Percentiles rank a stretch among this genome's conserved stretches.
phyloP scores from a whole-genome alignment of 1,284 basidiomycete genomes.

The Amylostereum areolatum region DNA sequence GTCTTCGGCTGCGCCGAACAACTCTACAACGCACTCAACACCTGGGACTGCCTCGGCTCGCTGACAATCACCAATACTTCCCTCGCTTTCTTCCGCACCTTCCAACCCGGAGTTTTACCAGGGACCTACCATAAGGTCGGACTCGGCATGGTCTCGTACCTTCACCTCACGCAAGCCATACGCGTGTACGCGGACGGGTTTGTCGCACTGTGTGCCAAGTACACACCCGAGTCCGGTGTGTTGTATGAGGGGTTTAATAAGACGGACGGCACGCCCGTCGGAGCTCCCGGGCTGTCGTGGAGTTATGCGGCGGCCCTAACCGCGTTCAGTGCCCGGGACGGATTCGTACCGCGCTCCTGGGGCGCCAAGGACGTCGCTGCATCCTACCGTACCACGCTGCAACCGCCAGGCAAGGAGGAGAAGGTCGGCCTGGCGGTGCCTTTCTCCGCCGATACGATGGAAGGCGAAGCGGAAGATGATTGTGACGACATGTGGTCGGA shows the following conservation, averaged over 20 bases:
- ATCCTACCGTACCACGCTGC: no score
- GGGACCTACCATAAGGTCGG: no score
- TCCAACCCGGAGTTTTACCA: no score
- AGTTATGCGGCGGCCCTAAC: constrained; percentile 36
- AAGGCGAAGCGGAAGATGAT: no score
- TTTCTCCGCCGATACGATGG: no score
- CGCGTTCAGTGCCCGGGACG: constrained; percentile 29
- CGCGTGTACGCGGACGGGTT: constrained; percentile 38
- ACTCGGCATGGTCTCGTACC: constrained; percentile 11
- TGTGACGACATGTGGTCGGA: no score
- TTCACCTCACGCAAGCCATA: constrained; percentile 27
- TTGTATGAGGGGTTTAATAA: constrained; percentile 35
- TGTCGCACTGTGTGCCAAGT: constrained; percentile 28
- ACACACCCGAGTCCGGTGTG: constrained; percentile 5
- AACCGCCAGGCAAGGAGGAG: no score
- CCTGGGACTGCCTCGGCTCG: background rate
- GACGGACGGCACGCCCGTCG: constrained; percentile 24
- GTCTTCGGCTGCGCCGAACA: background rate
- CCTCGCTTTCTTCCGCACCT: background rate
- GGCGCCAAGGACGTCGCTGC: constrained; percentile 52
- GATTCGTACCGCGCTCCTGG: constrained; percentile 45
- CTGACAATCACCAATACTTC: background rate
- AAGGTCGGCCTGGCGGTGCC: no score
- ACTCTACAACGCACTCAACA: constrained; percentile 1
- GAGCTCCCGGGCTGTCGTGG: constrained; percentile 41